Base-by-base conservation (phyloP, 2,329 filamentous ascomycete species). In the Cryoendolithus antarcticus region DNA sequence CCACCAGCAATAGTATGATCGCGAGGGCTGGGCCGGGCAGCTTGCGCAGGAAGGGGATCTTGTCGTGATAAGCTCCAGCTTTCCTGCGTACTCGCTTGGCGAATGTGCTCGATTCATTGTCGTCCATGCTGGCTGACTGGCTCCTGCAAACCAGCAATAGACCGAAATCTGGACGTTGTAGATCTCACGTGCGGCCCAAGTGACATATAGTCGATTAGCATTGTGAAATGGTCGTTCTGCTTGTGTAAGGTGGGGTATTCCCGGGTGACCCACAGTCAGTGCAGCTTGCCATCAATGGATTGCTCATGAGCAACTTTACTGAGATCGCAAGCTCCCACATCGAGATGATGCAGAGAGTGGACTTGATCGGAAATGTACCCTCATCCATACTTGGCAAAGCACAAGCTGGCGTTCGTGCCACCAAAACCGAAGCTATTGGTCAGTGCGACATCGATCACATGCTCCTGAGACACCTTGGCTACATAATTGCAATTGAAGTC, bases 401-500 rank as follows among this genome's bases (percentile, higher is more conserved):
- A 86, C 30, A 98, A 65, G 39, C 78, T 86, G 32, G 89, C 88
- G 64, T 98, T 98, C 1, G 89, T 96, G 10, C 91, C 91, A 8
- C 91, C 91, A 64, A 98, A 98, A 0, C 91, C 91, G 63, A 98
- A 98, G 58, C 89, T 96, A 55, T 98, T 98, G 3, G 85, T 91
- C 42, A 98, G 53, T 4, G 83, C 84, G 13, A 89, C 80, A 41
- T 76, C 65, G 8, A 96, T 75, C 2, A 68, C 57, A 48, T 75
- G 78, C 38, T 81, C 61, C 60, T 95, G 88, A 1, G 86, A 71
- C 34, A 67, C 56, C 3, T 77, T 68, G 0, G 86, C 75, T 3
- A 94, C 78, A 59, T 95, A 89, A 56, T 96, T 95, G 65, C 89
- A 93, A 46, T 77, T 66, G 39, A 84, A 81, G 3, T 77, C 71